Evolutionary conservation across 306 rosid species (phyloP).

Genomic region (Trifolium fragiferum): DNA sequence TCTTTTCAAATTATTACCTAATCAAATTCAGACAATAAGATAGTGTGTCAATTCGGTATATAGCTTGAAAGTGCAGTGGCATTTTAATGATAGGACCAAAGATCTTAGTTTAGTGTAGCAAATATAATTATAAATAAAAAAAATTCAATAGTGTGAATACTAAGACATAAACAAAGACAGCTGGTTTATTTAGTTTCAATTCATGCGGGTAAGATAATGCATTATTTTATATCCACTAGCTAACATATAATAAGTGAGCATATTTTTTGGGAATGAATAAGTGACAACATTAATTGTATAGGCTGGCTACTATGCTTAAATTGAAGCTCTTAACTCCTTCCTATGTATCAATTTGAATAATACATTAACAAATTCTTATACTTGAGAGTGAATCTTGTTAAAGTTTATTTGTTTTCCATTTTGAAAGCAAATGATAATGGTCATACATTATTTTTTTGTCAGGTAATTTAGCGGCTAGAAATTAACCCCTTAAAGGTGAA

Average conservation of each 20-base stretch:
- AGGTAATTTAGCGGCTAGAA: too few relatives aligned
- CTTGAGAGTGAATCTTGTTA: not conserved
- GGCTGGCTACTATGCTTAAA: constrained; percentile 34
- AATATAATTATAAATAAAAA: not conserved
- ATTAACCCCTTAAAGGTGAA: too few relatives aligned
- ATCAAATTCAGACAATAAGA: constrained; percentile 31
- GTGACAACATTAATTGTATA: constrained; percentile 29
- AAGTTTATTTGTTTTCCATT: constrained; percentile 12
- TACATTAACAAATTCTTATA: constrained; percentile 14
- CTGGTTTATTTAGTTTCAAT: constrained; percentile 39
- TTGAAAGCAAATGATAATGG: not conserved
- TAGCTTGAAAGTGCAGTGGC: constrained; percentile 34
- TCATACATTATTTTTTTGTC: too few relatives aligned
- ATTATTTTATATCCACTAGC: constrained; percentile 43
- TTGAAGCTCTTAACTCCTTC: not conserved
- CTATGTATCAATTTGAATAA: constrained; percentile 8
- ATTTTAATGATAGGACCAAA: constrained; percentile 33
- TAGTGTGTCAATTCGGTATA: constrained; percentile 18
- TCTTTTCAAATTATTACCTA: constrained; percentile 32
- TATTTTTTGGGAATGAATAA: constrained; percentile 7
- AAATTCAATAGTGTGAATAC: constrained; percentile 10
- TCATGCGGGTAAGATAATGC: constrained; percentile 38
- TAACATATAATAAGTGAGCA: constrained; percentile 16
- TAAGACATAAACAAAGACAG: constrained; percentile 42
- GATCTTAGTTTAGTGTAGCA: constrained; percentile 33